Percentiles rank a stretch among this genome's conserved stretches.
These are phyloP conservation scores for Microcos paniculata DNA, from an alignment of 345 rosid genomes.

Conservation along the genomic window DNA sequence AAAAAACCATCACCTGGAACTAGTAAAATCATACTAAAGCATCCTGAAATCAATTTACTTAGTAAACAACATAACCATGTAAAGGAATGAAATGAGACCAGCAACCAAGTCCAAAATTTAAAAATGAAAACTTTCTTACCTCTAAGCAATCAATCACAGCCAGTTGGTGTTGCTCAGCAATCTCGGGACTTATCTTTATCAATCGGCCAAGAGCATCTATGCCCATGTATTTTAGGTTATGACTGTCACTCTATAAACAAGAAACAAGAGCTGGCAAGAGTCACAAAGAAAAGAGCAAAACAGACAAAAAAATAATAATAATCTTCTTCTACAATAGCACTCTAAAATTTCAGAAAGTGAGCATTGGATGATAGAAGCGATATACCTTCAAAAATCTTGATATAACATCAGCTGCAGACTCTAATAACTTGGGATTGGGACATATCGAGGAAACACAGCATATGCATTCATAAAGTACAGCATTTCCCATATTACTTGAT, in stretches of 20 bases:
- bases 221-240: conserved; percentile 95
- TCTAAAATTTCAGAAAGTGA: conserved; percentile 12
- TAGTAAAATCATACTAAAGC: not conserved
- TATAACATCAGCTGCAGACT: conserved; percentile 84
- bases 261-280: conserved; percentile 20
- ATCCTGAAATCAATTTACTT: not conserved
- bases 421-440: conserved; percentile 80
- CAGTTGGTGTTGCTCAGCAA: conserved; percentile 96
- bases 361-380: conserved; percentile 8
- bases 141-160: conserved; percentile 99
- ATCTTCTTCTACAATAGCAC: not conserved
- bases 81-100: conserved; percentile 6
- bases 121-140: conserved; percentile 52
- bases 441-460: conserved; percentile 87
- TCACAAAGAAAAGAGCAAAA: not conserved
- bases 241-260: conserved; percentile 85
- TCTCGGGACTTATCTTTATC: conserved; percentile 87
- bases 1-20: not conserved
- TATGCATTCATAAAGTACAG: conserved; percentile 83
- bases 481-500: conserved; percentile 89
- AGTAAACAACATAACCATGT: not conserved
- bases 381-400: conserved; percentile 90
- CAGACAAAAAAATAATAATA: not conserved
- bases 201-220: conserved; percentile 92
- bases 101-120: conserved; percentile 7